Percentiles rank a stretch among this genome's conserved stretches.
These are phyloP conservation scores for Phytomonas francai DNA, from an alignment of 208 protist species.

Conservation along the genomic window DNA sequence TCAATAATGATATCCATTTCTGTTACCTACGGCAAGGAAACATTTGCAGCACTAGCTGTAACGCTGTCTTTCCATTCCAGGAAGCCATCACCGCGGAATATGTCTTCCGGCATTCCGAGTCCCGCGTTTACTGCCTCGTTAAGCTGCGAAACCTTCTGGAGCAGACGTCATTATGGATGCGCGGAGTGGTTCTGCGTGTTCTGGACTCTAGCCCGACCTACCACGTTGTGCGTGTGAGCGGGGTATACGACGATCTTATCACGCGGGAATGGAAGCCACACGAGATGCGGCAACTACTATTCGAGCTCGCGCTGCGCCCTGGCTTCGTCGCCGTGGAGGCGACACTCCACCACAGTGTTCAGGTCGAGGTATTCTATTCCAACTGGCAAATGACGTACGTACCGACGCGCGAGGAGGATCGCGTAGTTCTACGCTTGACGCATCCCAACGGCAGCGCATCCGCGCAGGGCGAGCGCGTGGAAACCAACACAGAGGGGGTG, in stretches of 20 bases:
- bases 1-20: slow-evolving; percentile 30
- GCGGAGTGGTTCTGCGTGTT: slow-evolving; percentile 56
- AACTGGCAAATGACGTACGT: slow-evolving; percentile 43
- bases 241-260: slow-evolving; percentile 43
- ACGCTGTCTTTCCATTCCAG: slow-evolving; percentile 20
- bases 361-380: slow-evolving; percentile 71
- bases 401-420: slow-evolving; percentile 17
- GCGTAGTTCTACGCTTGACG: slow-evolving; percentile 19
- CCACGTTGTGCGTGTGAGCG: slow-evolving; percentile 52
- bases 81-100: slow-evolving; percentile 31
- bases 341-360: slow-evolving; percentile 46
- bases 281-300: slow-evolving; percentile 42
- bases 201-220: slow-evolving; percentile 43
- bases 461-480: not conserved
- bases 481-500: not conserved
- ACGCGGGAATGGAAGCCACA: slow-evolving; percentile 58
- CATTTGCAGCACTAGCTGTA: slow-evolving; percentile 30
- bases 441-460: slow-evolving; percentile 6
- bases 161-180: slow-evolving; percentile 69
- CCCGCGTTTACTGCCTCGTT: slow-evolving; percentile 72
- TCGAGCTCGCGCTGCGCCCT: slow-evolving; percentile 47
- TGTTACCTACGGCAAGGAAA: slow-evolving; percentile 42
- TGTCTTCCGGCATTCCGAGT: slow-evolving; percentile 58
- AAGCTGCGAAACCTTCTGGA: slow-evolving; percentile 47
- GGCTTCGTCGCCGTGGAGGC: slow-evolving; percentile 18